These are phyloP conservation scores for Adansonia rubrostipa DNA, from an alignment of 441 rosid genomes.

Conservation along the genomic window DNA sequence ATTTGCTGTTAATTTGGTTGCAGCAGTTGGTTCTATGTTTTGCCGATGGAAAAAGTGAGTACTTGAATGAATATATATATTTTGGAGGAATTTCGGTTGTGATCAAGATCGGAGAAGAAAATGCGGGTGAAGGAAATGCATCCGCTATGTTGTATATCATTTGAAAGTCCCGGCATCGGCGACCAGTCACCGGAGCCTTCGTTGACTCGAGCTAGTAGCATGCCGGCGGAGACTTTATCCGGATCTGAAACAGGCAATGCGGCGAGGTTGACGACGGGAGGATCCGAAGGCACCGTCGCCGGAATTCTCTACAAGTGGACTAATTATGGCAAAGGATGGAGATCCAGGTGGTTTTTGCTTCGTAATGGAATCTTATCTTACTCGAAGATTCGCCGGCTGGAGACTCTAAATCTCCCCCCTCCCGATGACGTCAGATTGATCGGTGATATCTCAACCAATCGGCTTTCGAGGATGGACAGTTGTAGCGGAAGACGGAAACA, in stretches of 20 bases:
- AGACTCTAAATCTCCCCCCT: constrained; percentile 51
- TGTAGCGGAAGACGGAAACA: constrained; percentile 65
- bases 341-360: constrained; percentile 93
- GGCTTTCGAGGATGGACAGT: constrained; percentile 61
- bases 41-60: constrained; percentile 12
- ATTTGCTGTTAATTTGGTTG: not conserved
- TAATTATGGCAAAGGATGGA: constrained; percentile 97
- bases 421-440: constrained; percentile 74
- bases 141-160: constrained; percentile 85
- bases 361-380: constrained; percentile 80
- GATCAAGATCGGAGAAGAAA: constrained; percentile 35
- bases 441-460: constrained; percentile 69
- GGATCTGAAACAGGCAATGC: constrained; percentile 57
- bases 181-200: constrained; percentile 63
- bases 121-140: constrained; percentile 95
- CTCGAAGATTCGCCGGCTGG: constrained; percentile 79
- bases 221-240: constrained; percentile 51
- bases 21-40: constrained; percentile 24
- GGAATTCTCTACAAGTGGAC: constrained; percentile 96
- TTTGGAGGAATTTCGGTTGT: constrained; percentile 23
- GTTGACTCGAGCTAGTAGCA: constrained; percentile 63
- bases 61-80: constrained; percentile 12
- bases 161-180: constrained; percentile 65
- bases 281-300: constrained; percentile 72
- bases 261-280: constrained; percentile 28